Conservation (phyloP, 1,284 basidiomycete genomes). For the Heterobasidion parviporum region DNA sequence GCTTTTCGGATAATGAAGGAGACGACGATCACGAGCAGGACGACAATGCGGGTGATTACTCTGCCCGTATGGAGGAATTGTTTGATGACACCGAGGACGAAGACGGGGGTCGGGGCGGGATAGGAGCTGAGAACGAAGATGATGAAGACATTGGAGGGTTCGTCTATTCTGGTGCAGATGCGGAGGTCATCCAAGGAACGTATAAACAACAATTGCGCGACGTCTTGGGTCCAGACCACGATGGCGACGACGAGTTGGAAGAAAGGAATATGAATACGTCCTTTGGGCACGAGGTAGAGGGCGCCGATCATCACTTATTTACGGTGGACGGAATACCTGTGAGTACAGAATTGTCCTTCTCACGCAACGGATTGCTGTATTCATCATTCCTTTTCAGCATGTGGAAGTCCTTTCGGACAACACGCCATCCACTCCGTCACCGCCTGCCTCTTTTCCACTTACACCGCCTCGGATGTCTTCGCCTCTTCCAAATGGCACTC, state of each 20-base stretch:
- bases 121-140: slow-evolving; percentile 29
- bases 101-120: slow-evolving; percentile 16
- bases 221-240: slow-evolving; percentile 59
- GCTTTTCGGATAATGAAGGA: slow-evolving; percentile 23
- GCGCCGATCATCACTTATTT: slow-evolving; percentile 23
- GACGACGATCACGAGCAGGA: slow-evolving; percentile 24
- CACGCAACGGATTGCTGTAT: neutral
- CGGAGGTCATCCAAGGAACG: slow-evolving; percentile 22
- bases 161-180: slow-evolving; percentile 64
- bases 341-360: slow-evolving; percentile 13
- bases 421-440: slow-evolving; percentile 36
- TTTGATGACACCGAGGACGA: slow-evolving; percentile 44
- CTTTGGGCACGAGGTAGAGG: slow-evolving; percentile 28
- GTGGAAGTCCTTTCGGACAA: slow-evolving; percentile 32
- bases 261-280: slow-evolving; percentile 36
- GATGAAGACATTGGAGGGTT: slow-evolving; percentile 58
- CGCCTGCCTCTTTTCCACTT: slow-evolving; percentile 21
- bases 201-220: slow-evolving; percentile 67
- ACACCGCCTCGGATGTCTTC: slow-evolving; percentile 29
- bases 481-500: slow-evolving; percentile 19
- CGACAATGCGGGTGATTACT: slow-evolving; percentile 45
- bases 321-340: slow-evolving; percentile 31
- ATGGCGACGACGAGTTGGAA: slow-evolving; percentile 35
- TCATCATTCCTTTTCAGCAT: slow-evolving; percentile 17
- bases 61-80: slow-evolving; percentile 66